These are phyloP conservation scores for Coprinellus aureogranulatus DNA, from an alignment of 768 basidiomycete genomes.

Conservation along the genomic window DNA sequence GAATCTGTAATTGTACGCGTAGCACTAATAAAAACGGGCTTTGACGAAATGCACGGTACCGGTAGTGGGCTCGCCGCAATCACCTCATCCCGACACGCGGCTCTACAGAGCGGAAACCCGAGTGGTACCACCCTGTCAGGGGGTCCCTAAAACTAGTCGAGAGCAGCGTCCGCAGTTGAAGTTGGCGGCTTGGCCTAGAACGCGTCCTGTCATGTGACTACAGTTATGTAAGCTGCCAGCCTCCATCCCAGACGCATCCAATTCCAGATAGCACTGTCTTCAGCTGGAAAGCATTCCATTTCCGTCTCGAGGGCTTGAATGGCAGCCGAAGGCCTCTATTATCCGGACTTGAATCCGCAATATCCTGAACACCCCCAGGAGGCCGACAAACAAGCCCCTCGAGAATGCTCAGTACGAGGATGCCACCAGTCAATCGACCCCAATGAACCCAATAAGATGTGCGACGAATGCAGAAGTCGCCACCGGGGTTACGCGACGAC, in stretches of 20 bases:
- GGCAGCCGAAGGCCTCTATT: slow-evolving; percentile 2
- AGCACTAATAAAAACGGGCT: no score
- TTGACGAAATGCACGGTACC: no score
- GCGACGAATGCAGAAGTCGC: slow-evolving; percentile 47
- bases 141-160: no score
- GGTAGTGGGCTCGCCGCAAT: no score
- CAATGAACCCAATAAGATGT: slow-evolving; percentile 43
- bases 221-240: not conserved
- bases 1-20: no score
- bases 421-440: slow-evolving; percentile 35
- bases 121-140: no score
- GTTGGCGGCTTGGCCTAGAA: no score
- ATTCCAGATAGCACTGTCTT: not conserved
- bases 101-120: no score
- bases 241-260: not conserved
- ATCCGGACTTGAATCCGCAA: not conserved
- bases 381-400: not conserved
- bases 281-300: not conserved
- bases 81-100: no score
- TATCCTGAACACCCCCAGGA: not conserved
- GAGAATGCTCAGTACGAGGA: slow-evolving; percentile 44
- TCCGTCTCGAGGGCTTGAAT: not conserved
- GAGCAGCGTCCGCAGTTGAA: no score
- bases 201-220: no score
- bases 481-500: slow-evolving; percentile 52